Conservation (phyloP, 148 eudicot species). For the Euryodendron excelsum region DNA sequence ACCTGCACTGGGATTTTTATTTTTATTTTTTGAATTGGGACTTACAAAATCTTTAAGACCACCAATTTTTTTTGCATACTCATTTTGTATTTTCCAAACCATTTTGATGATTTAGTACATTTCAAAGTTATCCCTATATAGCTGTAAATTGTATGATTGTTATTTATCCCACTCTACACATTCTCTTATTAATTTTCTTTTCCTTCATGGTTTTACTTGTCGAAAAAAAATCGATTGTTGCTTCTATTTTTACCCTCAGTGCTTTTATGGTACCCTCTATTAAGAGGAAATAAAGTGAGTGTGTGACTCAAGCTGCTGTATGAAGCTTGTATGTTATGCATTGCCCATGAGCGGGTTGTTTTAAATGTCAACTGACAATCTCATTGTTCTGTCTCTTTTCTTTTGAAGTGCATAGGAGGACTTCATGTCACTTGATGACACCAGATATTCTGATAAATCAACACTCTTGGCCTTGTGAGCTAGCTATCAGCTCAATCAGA, state of each 20-base stretch:
- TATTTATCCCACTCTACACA: not conserved
- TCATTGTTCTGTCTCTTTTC: not conserved
- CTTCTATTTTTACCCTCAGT: no score
- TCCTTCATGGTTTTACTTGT: not conserved
- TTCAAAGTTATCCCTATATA: no score
- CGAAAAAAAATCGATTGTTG: no score
- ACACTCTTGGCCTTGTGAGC: not conserved
- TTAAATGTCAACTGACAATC: not conserved
- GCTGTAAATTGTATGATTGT: not conserved
- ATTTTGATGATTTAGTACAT: conserved; percentile 7
- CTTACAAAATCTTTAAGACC: not conserved
- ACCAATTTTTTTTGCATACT: not conserved
- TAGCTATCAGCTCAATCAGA: not conserved
- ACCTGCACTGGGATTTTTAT: not conserved
- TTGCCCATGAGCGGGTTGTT: not conserved
- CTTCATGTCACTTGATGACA: not conserved
- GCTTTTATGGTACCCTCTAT: not conserved
- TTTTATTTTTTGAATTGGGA: not conserved
- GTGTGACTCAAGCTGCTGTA: conserved; percentile 3
- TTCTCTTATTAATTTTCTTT: not conserved
- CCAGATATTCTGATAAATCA: not conserved
- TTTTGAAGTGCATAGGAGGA: not conserved
- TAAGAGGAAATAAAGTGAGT: not conserved
- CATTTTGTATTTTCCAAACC: not conserved
- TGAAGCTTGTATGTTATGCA: not conserved